A percentile compares a stretch with the other conserved stretches of the same genome.
These are phyloP conservation scores for Fusarium sp. DNA, from an alignment of 2,329 filamentous ascomycete species.

Conservation along the genomic window DNA sequence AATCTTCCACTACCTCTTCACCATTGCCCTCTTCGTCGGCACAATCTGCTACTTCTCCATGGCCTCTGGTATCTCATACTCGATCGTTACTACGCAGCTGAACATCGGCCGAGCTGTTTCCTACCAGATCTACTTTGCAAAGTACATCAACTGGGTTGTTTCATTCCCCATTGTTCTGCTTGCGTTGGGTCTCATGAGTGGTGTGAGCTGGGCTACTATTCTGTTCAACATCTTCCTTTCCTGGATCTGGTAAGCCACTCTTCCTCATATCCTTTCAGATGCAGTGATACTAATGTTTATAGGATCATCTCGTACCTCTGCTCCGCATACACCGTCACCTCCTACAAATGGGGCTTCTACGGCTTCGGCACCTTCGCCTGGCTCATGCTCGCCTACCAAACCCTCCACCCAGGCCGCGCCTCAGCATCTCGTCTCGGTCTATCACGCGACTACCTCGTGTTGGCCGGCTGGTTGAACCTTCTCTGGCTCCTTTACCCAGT, in stretches of 20 bases:
- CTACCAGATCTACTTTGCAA: slow-evolving; percentile 65
- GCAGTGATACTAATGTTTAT: neutral
- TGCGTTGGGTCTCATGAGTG: slow-evolving; percentile 61
- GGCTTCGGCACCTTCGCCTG: slow-evolving; percentile 63
- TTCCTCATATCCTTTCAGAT: fast-evolving
- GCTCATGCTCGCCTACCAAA: slow-evolving; percentile 57
- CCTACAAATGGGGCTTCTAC: slow-evolving; percentile 70
- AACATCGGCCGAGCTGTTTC: slow-evolving; percentile 43
- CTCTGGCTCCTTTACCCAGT: slow-evolving; percentile 67
- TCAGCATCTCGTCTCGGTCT: slow-evolving; percentile 56
- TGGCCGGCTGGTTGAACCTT: slow-evolving; percentile 61
- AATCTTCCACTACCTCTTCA: slow-evolving; percentile 68
- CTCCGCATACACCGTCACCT: slow-evolving; percentile 58
- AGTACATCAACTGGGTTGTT: slow-evolving; percentile 67
- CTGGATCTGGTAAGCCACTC: slow-evolving; percentile 58
- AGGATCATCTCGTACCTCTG: slow-evolving; percentile 61
- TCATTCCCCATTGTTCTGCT: slow-evolving; percentile 59
- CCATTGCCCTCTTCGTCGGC: slow-evolving; percentile 60
- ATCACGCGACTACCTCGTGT: slow-evolving; percentile 56
- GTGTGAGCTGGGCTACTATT: slow-evolving; percentile 67
- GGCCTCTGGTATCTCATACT: slow-evolving; percentile 63
- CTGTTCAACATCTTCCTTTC: slow-evolving; percentile 60
- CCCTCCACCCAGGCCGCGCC: slow-evolving; percentile 52
- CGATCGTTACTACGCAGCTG: slow-evolving; percentile 50
- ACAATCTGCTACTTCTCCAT: slow-evolving; percentile 63